Percentiles rank a stretch among this genome's conserved stretches.
Evolutionary conservation across 441 rosid genomes (phyloP).

Genomic region (Brassica balearica): DNA sequence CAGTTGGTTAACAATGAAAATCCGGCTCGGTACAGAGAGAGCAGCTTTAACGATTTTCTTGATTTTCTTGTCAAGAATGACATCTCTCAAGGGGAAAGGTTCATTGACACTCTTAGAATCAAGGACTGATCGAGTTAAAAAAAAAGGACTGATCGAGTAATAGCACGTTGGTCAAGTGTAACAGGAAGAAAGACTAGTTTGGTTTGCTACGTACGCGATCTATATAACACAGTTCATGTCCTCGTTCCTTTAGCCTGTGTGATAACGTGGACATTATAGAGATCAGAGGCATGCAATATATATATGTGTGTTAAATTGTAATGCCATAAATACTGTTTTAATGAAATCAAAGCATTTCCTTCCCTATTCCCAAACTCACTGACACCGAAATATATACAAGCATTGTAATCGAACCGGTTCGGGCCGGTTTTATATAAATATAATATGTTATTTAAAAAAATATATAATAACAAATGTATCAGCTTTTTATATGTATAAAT

Average conservation of each 20-base stretch:
- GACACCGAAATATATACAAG: background rate
- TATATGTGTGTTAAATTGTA: slow-evolving; percentile 17
- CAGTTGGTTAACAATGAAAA: slow-evolving; percentile 54
- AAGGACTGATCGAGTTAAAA: slow-evolving; percentile 23
- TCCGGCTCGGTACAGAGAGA: slow-evolving; percentile 55
- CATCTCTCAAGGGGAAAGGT: slow-evolving; percentile 54
- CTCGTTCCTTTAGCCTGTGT: slow-evolving; percentile 18
- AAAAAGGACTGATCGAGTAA: slow-evolving; percentile 14
- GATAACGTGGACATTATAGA: slow-evolving; percentile 27
- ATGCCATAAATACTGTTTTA: background rate
- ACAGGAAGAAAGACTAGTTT: slow-evolving; percentile 23
- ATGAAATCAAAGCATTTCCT: slow-evolving; percentile 5
- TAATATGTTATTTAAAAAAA: too few species aligned
- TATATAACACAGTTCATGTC: slow-evolving; percentile 29
- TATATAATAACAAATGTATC: too few species aligned
- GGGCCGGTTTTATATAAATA: too few species aligned
- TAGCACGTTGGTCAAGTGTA: slow-evolving; percentile 16
- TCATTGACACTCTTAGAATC: slow-evolving; percentile 52
- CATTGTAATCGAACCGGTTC: background rate
- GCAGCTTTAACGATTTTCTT: slow-evolving; percentile 69
- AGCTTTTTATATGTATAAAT: too few species aligned
- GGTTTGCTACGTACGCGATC: slow-evolving; percentile 20
- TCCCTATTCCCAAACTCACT: background rate
- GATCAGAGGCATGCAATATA: slow-evolving; percentile 12
- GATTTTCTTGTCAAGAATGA: slow-evolving; percentile 57